phyloP scores from a whole-genome alignment of 345 rosid species.

The Boechera divaricarpa region DNA sequence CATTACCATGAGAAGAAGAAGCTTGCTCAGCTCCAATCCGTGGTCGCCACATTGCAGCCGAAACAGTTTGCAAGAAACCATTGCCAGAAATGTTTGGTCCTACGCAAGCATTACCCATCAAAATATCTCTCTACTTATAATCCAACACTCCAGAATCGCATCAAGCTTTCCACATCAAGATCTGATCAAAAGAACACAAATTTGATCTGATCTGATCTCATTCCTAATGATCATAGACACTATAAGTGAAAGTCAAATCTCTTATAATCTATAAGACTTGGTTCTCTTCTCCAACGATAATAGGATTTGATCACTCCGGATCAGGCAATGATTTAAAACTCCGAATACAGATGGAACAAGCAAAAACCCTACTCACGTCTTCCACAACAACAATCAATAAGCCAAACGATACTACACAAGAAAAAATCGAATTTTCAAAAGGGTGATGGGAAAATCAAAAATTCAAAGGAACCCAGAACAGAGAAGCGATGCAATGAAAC shows the following conservation, averaged over 20 bases:
- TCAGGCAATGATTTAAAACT: slow-evolving; percentile 11
- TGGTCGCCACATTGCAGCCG: slow-evolving; percentile 79
- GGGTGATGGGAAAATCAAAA: background rate
- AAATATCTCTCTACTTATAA: slow-evolving; percentile 16
- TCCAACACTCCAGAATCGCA: slow-evolving; percentile 35
- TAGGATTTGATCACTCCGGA: slow-evolving; percentile 14
- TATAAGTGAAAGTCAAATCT: slow-evolving; percentile 37
- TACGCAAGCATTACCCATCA: slow-evolving; percentile 86
- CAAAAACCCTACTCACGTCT: slow-evolving; percentile 28
- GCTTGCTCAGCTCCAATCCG: slow-evolving; percentile 57
- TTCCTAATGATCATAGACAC: slow-evolving; percentile 35
- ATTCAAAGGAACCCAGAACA: slow-evolving; percentile 33
- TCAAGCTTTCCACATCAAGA: slow-evolving; percentile 50
- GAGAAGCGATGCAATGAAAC: slow-evolving; percentile 25
- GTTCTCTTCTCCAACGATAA: slow-evolving; percentile 29
- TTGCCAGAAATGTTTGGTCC: slow-evolving; percentile 76
- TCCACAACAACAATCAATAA: slow-evolving; percentile 16
- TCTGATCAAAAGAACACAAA: slow-evolving; percentile 36
- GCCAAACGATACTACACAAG: background rate
- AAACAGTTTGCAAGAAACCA: slow-evolving; percentile 75
- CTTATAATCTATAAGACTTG: background rate
- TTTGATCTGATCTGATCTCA: slow-evolving; percentile 40
- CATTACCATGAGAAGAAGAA: slow-evolving; percentile 49
- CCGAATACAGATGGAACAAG: slow-evolving; percentile 9
- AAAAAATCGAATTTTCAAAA: background rate